phyloP scores from a whole-genome alignment of 1,284 basidiomycete species.

The Puccinia hordei region DNA sequence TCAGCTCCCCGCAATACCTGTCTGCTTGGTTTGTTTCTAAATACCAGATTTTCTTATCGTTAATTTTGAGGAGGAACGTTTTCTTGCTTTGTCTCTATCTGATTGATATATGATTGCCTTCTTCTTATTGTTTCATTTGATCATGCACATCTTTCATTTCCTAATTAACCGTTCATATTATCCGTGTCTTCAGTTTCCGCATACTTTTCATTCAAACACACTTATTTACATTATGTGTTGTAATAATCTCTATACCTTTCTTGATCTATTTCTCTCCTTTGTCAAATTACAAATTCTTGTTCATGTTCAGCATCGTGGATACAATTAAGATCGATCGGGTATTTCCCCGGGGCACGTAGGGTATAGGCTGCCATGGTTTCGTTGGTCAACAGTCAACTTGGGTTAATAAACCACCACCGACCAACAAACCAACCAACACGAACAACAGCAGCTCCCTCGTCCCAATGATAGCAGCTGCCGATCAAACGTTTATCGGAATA shows the following conservation, averaged over 20 bases:
- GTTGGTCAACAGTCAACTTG: too few relatives aligned
- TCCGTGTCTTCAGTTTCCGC: neutral
- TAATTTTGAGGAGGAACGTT: neutral
- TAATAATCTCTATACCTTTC: too few relatives aligned
- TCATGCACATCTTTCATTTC: neutral
- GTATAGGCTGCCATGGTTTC: too few relatives aligned
- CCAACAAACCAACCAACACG: neutral
- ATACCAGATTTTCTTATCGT: neutral
- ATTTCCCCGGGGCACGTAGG: too few relatives aligned
- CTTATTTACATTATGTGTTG: neutral
- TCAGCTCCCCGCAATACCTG: too few relatives aligned
- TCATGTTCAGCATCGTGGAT: neutral
- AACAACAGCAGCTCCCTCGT: neutral
- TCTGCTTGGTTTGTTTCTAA: neutral
- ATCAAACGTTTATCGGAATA: conserved; percentile 66
- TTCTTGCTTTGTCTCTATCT: neutral
- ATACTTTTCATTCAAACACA: neutral
- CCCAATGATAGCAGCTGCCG: neutral
- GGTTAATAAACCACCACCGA: too few relatives aligned
- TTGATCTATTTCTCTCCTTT: too few relatives aligned
- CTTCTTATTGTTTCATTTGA: neutral
- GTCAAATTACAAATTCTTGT: neutral
- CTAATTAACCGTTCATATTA: neutral
- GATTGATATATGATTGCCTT: neutral
- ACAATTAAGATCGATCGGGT: neutral